Evolutionary conservation across 177 flowering plant genomes (phyloP).

Genomic region (Tripterygium wilfordii): DNA sequence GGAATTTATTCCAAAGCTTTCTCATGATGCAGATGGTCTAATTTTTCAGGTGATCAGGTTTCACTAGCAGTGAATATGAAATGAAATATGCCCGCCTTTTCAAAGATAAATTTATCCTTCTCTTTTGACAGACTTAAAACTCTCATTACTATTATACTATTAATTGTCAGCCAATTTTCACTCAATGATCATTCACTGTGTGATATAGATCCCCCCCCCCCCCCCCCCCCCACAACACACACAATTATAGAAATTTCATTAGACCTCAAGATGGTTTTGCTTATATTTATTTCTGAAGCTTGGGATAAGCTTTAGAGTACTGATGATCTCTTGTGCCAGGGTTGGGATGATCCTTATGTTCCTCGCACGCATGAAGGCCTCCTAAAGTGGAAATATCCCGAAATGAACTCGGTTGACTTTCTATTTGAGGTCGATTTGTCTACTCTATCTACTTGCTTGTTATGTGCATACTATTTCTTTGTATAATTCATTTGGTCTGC

Average conservation of each 20-base stretch:
- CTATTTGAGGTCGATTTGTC: constrained; percentile 72
- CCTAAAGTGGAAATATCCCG: constrained; percentile 90
- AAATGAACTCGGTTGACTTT: constrained; percentile 95
- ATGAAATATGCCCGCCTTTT: background rate
- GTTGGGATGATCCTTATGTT: constrained; percentile 97
- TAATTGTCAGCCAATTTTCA: too few species aligned
- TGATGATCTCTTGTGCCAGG: constrained; percentile 39
- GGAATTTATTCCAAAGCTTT: constrained; percentile 88
- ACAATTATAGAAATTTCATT: too few species aligned
- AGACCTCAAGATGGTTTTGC: too few species aligned
- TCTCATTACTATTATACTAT: too few species aligned
- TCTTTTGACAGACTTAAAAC: too few species aligned
- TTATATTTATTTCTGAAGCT: too few species aligned
- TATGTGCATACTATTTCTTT: background rate
- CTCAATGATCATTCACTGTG: too few species aligned
- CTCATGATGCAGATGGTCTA: constrained; percentile 98
- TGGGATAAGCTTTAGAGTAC: too few species aligned
- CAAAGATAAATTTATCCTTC: background rate
- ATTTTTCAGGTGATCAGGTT: constrained; percentile 74
- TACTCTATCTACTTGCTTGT: background rate
- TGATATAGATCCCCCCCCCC: too few species aligned
- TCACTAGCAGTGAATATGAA: too few species aligned
- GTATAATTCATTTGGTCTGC: too few species aligned
- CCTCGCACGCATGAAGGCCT: constrained; percentile 97
- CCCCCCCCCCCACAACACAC: too few species aligned